A percentile compares a stretch with the other conserved stretches of the same genome.
These are phyloP conservation scores for Ephemerocybe angulata DNA, from an alignment of 768 basidiomycete genomes.

Conservation along the genomic window DNA sequence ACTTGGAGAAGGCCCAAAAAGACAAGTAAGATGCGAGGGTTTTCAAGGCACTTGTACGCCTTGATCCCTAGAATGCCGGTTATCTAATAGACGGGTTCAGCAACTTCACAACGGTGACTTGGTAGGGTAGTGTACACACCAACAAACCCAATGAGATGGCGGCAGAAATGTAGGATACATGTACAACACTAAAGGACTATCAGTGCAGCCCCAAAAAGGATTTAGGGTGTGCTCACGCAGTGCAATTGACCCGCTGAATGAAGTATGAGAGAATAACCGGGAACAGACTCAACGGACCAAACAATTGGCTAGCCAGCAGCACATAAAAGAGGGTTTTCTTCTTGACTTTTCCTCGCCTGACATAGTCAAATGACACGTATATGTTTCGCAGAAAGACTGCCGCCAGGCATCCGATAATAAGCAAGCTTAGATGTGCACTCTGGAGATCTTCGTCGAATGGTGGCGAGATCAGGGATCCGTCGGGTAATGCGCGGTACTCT, in stretches of 20 bases:
- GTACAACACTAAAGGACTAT: constrained; percentile 29
- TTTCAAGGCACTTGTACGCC: constrained; percentile 61
- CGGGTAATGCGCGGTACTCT: constrained; percentile 40
- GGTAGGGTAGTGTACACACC: constrained; percentile 21
- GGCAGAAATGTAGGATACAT: constrained; percentile 32
- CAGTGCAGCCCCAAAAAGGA: neutral
- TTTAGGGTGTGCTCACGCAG: too few relatives aligned
- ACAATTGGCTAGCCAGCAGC: constrained; percentile 51
- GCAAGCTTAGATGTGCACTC: constrained; percentile 38
- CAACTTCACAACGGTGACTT: neutral
- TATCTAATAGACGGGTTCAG: constrained; percentile 35
- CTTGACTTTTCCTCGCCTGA: constrained; percentile 53
- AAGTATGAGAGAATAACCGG: constrained; percentile 48
- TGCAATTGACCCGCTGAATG: constrained; percentile 37
- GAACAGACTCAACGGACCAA: constrained; percentile 43
- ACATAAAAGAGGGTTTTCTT: constrained; percentile 57
- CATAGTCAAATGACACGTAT: constrained; percentile 45
- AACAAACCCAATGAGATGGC: constrained; percentile 38
- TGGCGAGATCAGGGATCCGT: constrained; percentile 58
- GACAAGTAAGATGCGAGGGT: constrained; percentile 49
- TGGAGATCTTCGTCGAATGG: constrained; percentile 42
- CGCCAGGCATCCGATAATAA: constrained; percentile 47
- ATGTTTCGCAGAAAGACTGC: constrained; percentile 54
- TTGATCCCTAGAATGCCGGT: constrained; percentile 64
- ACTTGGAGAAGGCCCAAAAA: constrained; percentile 40